Base-by-base conservation (phyloP, 2,329 filamentous ascomycete genomes). In the Xylariaceae sp. region DNA sequence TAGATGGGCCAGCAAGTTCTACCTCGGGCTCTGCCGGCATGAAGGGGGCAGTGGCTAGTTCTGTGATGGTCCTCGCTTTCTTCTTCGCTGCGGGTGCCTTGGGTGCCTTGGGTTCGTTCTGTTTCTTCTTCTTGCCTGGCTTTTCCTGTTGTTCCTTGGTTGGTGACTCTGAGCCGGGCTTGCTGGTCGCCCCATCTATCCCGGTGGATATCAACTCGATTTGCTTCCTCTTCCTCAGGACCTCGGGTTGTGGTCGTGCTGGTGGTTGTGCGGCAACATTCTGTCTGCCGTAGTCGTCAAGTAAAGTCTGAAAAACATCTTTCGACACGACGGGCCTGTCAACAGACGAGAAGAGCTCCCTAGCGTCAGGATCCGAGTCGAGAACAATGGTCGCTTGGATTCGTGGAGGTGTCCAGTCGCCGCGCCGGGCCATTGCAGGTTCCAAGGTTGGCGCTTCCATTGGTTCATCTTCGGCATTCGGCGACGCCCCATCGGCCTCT, bases 31-130 rank as follows among this genome's bases (percentile, higher is more conserved):
- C 34, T 47, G 75, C 67, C 4, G 68, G 65, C 12, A 66, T 66
- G 63, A 92, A 94, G 5, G 83, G 82, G 12, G 88, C 86, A 1
- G 86, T 93, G 11, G 89, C 88, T 45, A 89, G 72, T 39, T 84
- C 88, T 0, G 90, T 96, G 51, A 96, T 86, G 0, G 90, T 95
- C 39, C 83, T 83, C 0, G 84, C 71, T 67, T 87, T 92, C 70
- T 88, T 90, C 68, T 82, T 84, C 3, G 78, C 71, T 5, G 75
- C 73, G 3, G 78, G 71, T 5, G 75, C 73, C 63, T 81, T 82
- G 58, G 83, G 87, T 18, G 70, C 65, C 63, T 81, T 82, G 1
- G 62, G 54, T 0, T 71, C 70, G 2, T 69, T 69, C 2, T 48
- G 14, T 62, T 67, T 45, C 66, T 59, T 18, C 55, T 55, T 61